Percentiles rank a stretch among this genome's conserved stretches.
Conservation (phyloP, 805 yeast genomes). For the Zygoascus biomembranicola region DNA sequence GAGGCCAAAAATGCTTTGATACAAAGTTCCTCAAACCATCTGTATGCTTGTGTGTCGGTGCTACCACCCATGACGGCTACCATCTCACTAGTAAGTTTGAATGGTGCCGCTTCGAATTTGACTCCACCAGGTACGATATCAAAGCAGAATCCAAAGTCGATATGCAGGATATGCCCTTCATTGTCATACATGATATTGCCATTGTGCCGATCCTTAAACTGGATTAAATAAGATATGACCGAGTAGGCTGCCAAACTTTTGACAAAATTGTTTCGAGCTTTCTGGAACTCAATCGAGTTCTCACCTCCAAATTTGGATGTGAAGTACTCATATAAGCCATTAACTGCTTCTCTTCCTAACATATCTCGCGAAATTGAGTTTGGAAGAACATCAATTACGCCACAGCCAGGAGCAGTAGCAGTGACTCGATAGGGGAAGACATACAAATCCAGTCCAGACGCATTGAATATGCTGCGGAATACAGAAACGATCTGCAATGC, state of each 20-base stretch:
- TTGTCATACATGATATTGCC: constrained; percentile 96
- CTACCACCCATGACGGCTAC: constrained; percentile 93
- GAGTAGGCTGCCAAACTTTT: constrained; percentile 92
- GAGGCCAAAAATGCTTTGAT: constrained; percentile 85
- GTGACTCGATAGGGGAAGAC: constrained; percentile 93
- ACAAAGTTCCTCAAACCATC: constrained; percentile 92
- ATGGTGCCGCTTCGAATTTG: constrained; percentile 95
- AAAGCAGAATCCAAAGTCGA: constrained; percentile 97
- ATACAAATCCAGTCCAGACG: constrained; percentile 79
- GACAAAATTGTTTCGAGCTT: constrained; percentile 85
- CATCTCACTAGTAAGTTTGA: constrained; percentile 95
- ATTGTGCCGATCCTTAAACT: constrained; percentile 92
- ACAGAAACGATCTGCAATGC: constrained; percentile 88
- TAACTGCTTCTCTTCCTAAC: constrained; percentile 98
- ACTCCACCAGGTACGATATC: constrained; percentile 99
- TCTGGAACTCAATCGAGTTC: constrained; percentile 77
- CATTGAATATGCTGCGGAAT: constrained; percentile 84
- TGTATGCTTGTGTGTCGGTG: constrained; percentile 72
- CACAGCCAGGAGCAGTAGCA: constrained; percentile 99
- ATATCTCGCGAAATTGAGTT: constrained; percentile 93
- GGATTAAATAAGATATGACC: constrained; percentile 78
- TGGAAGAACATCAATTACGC: constrained; percentile 96
- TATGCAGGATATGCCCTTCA: constrained; percentile 91
- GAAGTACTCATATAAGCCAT: constrained; percentile 90
- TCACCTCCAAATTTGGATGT: constrained; percentile 93